Evolutionary conservation across 106 monocot genomes (phyloP), one percentile per base, ranked within the genome.

Genomic region (Gastrodia elata): DNA sequence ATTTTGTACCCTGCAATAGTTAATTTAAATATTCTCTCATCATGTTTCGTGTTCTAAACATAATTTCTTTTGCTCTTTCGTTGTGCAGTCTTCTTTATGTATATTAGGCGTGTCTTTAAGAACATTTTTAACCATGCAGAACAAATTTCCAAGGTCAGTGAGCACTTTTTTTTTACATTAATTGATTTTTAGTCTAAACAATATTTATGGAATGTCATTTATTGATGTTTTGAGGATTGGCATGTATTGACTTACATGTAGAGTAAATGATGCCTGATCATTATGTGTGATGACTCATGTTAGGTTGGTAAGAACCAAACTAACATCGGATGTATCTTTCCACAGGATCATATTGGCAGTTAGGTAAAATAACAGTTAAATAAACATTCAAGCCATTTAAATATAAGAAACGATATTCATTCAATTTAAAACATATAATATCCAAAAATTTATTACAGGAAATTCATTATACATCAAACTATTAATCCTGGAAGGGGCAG

Each of bases 121-220:
- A 98, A 98, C 70, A 93, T 98, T 58, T 98, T 98, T 85, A 91
- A 68, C 73, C 98, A 98, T 74, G 93, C 98, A 26, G 98, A 93
- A 70, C 93, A 98, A 82, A 98, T 98, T 71, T 87, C 98, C 15
- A 88, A 93, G 92, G 96, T 97, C 64, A 72, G 83, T 68, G 27
- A 34, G n/a, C n/a, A n/a, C 74, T 71, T 9, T 20, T 69, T 25
- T 67, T 41, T 69, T 40, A 39, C 67, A 67, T 36, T 38, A 35
- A 37, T 67, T 6, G 18, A 38, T 67, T 15, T 18, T 67, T 18
- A 38, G 20, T 38, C 3, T 2, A 8, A 67, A 36, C 20, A 18
- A 18, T 27, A 20, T 67, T 22, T 67, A n/a, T 37, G 4, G 16
- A 20, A 67, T 67, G 2, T 7, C 34, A 37, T 67, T 2, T 36